Conservation (phyloP, 140 eudicot genomes). For the Bidens hawaiensis region DNA sequence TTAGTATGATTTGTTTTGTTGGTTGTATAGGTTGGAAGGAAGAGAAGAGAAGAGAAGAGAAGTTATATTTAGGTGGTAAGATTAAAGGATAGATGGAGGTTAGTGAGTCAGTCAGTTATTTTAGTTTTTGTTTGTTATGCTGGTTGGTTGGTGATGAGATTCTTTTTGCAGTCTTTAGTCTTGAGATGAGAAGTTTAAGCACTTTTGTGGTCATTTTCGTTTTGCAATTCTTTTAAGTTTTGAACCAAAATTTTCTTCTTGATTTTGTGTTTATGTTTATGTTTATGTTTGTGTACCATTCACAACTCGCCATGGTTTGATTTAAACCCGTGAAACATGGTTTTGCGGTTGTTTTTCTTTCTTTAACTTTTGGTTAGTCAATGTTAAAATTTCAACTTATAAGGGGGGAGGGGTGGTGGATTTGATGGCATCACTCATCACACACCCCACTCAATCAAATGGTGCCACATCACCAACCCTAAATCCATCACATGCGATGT, state of each 20-base stretch:
- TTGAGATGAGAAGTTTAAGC: conserved; percentile 15
- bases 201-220: not conserved
- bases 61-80: conserved; percentile 32
- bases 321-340: no score
- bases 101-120: no score
- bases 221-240: not conserved
- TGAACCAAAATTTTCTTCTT: not conserved
- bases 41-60: not conserved
- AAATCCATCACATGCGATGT: no score
- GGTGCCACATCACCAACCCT: no score
- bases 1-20: conserved; percentile 14
- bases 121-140: conserved; percentile 23
- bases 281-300: not conserved
- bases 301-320: no score
- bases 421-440: no score
- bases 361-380: no score
- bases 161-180: conserved; percentile 32
- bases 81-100: conserved; percentile 1
- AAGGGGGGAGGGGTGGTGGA: no score
- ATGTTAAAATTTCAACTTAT: no score
- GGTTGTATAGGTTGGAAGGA: conserved; percentile 37
- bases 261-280: not conserved
- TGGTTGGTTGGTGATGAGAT: conserved; percentile 19
- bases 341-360: no score
- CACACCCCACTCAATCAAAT: no score